A percentile compares a stretch with the other conserved stretches of the same genome.
These are phyloP conservation scores for Eustoma russellianum DNA, from an alignment of 257 asterid species.

Conservation along the genomic window DNA sequence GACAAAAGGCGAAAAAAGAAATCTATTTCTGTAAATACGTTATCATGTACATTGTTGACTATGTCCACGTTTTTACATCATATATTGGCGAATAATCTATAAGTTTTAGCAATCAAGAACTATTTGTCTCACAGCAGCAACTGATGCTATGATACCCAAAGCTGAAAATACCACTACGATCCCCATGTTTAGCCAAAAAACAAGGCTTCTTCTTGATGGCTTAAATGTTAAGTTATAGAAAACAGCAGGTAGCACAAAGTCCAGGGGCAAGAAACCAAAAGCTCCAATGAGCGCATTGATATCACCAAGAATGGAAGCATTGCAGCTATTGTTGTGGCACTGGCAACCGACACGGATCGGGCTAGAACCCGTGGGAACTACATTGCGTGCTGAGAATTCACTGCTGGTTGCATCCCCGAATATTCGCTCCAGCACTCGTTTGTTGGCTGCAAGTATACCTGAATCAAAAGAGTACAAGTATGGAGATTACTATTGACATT, in stretches of 20 bases:
- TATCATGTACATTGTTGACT: no score
- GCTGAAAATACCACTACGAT: constrained; percentile 53
- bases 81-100: not conserved
- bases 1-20: no score
- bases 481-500: no score
- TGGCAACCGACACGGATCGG: constrained; percentile 51
- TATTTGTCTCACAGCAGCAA: constrained; percentile 87
- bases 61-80: not conserved
- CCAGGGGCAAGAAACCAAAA: constrained; percentile 87
- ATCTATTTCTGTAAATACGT: no score
- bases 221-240: constrained; percentile 81
- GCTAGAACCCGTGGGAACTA: constrained; percentile 62
- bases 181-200: constrained; percentile 52
- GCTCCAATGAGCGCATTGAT: constrained; percentile 74
- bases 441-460: constrained; percentile 92
- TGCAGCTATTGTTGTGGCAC: constrained; percentile 64
- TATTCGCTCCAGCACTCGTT: constrained; percentile 63
- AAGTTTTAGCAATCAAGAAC: constrained; percentile 36
- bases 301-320: constrained; percentile 95
- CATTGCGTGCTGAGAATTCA: constrained; percentile 58
- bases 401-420: constrained; percentile 51
- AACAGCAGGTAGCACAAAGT: constrained; percentile 69
- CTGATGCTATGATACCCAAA: constrained; percentile 51
- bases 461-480: not conserved
- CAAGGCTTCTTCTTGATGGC: constrained; percentile 42